phyloP scores from a whole-genome alignment of 176 grass and related monocot genomes.

The Musa troglodytarum region DNA sequence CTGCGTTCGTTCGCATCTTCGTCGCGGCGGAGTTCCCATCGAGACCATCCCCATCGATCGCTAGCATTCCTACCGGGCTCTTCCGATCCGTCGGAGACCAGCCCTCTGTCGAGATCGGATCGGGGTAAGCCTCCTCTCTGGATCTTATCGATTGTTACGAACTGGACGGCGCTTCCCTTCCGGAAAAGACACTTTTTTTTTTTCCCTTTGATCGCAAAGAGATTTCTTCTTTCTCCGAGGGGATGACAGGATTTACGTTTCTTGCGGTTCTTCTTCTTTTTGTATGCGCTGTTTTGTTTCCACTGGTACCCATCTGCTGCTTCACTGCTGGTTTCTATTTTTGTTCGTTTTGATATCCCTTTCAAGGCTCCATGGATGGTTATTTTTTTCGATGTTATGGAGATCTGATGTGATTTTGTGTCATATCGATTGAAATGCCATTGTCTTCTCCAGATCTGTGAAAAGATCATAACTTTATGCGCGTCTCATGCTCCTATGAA shows the following conservation, averaged over 20 bases:
- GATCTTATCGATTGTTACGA: background rate
- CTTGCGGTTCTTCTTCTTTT: background rate
- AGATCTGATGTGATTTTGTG: background rate
- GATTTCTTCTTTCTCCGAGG: background rate
- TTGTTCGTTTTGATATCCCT: too few species aligned
- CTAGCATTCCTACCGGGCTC: too few species aligned
- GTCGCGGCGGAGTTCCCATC: background rate
- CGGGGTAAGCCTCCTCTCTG: background rate
- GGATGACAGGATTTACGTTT: background rate
- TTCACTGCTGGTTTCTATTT: too few species aligned
- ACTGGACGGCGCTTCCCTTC: background rate
- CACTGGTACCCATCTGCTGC: too few species aligned
- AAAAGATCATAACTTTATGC: background rate
- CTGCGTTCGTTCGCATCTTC: too few species aligned
- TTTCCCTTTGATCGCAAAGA: too few species aligned
- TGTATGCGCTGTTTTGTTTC: background rate
- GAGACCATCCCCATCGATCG: background rate
- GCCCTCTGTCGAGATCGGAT: background rate
- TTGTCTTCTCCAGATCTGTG: background rate
- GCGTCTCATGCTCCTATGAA: background rate
- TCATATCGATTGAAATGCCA: background rate
- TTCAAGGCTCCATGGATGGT: too few species aligned
- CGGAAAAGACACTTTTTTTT: too few species aligned
- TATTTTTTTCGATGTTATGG: background rate
- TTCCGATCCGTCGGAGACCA: constrained; percentile 2